Percentiles rank a stretch among this genome's conserved stretches.
Conservation (phyloP, 306 rosid genomes). For the Lathyrus tuberosus region DNA sequence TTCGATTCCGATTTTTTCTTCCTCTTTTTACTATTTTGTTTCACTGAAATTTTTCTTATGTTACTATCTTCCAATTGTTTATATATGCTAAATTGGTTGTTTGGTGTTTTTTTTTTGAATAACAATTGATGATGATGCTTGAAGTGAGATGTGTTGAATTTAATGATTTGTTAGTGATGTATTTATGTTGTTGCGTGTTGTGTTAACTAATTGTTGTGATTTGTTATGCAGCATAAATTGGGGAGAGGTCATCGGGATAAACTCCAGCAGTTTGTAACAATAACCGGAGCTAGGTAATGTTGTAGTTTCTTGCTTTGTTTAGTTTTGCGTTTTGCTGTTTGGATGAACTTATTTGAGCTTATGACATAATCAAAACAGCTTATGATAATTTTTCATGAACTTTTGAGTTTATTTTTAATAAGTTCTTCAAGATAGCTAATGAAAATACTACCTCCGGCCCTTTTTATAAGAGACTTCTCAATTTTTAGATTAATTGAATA, state of each 20-base stretch:
- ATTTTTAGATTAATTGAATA: too few species aligned
- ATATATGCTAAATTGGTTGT: not conserved
- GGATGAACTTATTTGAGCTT: too few species aligned
- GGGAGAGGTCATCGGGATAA: constrained; percentile 96
- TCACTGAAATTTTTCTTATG: not conserved
- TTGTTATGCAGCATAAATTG: constrained; percentile 70
- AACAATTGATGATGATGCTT: constrained; percentile 17
- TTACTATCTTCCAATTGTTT: not conserved
- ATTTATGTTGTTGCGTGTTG: not conserved
- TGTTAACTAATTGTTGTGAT: constrained; percentile 35
- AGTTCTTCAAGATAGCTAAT: too few species aligned
- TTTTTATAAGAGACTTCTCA: too few species aligned
- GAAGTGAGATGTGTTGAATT: constrained; percentile 13
- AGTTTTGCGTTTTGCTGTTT: not conserved
- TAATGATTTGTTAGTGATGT: not conserved
- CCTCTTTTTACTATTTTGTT: not conserved
- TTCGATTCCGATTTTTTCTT: not conserved
- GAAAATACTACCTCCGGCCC: too few species aligned
- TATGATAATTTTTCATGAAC: too few species aligned
- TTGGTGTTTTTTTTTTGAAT: not conserved
- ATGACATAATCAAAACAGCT: too few species aligned
- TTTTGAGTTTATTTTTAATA: too few species aligned
- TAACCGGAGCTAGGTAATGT: constrained; percentile 91
- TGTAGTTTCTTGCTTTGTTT: constrained; percentile 19
- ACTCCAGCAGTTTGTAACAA: constrained; percentile 88